A percentile compares a stretch with the other conserved stretches of the same genome.
Conservation (phyloP, 2,329 filamentous ascomycete species). For the Penicillium sp. region DNA sequence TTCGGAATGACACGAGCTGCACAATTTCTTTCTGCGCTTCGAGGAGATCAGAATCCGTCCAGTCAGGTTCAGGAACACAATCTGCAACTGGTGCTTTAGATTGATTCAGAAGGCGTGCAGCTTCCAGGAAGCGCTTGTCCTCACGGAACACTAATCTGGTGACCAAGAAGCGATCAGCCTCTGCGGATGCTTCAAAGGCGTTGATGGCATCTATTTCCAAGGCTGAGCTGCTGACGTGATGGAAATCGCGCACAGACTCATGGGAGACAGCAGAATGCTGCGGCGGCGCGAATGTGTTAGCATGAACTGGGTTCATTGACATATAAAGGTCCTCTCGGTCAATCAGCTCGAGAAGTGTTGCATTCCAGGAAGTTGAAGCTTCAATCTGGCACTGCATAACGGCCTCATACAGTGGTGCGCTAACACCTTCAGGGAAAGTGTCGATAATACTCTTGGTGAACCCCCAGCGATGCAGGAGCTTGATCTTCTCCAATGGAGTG, state of each 20-base stretch:
- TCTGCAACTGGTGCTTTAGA: conserved; percentile 76
- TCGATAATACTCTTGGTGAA: conserved; percentile 66
- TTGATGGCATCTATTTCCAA: conserved; percentile 51
- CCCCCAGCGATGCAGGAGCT: conserved; percentile 69
- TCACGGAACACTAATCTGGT: conserved; percentile 87
- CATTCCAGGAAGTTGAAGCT: conserved; percentile 74
- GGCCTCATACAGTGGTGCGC: conserved; percentile 75
- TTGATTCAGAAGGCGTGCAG: conserved; percentile 79
- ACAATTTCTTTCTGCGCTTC: conserved; percentile 91
- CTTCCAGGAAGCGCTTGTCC: conserved; percentile 85
- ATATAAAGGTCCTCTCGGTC: conserved; percentile 77
- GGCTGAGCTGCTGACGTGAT: conserved; percentile 63
- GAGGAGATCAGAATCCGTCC: conserved; percentile 81
- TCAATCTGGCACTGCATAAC: conserved; percentile 81
- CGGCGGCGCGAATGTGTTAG: conserved; percentile 32
- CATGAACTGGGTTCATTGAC: conserved; percentile 55
- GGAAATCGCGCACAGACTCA: conserved; percentile 69
- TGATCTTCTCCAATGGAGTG: conserved; percentile 63
- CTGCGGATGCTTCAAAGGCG: conserved; percentile 73
- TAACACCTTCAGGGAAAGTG: conserved; percentile 80
- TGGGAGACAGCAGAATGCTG: conserved; percentile 56
- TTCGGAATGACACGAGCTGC: conserved; percentile 80
- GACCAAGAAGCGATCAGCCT: conserved; percentile 77
- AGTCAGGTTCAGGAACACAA: conserved; percentile 69
- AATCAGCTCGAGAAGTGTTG: conserved; percentile 69